phyloP scores from a whole-genome alignment of 345 rosid genomes.

The Fremontodendron californicum region DNA sequence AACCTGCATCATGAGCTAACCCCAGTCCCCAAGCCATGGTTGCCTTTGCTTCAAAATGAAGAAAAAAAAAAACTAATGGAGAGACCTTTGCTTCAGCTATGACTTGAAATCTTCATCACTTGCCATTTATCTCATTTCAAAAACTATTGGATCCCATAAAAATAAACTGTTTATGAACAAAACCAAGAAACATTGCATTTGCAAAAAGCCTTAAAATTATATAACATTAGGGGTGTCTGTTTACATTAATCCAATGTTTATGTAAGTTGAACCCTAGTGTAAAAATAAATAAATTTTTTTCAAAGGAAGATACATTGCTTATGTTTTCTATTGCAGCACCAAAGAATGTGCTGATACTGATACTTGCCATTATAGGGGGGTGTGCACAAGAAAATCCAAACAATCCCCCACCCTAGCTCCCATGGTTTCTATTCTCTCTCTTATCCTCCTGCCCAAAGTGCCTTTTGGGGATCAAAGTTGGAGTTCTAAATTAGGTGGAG shows the following conservation, averaged over 20 bases:
- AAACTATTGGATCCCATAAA: neutral
- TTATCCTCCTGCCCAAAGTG: neutral
- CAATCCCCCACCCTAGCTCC: neutral
- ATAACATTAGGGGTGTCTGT: neutral
- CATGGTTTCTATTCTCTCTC: neutral
- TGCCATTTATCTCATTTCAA: neutral
- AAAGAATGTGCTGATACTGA: neutral
- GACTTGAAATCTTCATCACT: no score
- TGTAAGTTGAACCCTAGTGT: neutral
- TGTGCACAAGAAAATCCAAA: neutral
- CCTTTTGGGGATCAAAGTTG: neutral
- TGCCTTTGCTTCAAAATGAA: no score
- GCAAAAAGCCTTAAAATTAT: neutral
- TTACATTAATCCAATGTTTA: neutral
- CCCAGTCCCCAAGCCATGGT: no score
- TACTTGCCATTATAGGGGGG: neutral
- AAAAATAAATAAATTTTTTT: neutral
- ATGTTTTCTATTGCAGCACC: neutral
- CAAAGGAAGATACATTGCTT: neutral
- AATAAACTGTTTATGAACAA: no score
- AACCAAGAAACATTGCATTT: neutral
- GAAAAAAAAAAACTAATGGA: no score
- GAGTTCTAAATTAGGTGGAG: neutral
- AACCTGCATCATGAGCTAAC: no score
- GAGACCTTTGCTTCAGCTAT: no score